Base-by-base conservation (phyloP, 805 yeast species). In the Yamadazyma philogaea region DNA sequence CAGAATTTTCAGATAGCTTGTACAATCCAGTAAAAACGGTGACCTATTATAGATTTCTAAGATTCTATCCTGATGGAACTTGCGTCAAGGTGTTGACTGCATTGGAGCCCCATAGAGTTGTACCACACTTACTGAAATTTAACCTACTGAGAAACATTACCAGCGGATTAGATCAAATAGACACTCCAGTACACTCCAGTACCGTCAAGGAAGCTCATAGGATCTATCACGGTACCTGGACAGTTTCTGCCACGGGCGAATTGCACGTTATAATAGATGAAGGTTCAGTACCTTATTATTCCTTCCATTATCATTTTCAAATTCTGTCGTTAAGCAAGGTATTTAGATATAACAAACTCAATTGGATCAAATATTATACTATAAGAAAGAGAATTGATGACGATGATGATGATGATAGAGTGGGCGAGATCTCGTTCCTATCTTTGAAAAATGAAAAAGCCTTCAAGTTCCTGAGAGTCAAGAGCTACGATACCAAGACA, bases 31-130 rank as follows among this genome's bases (percentile, higher is more conserved):
- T 86, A 16, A 79, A 87, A 51, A 79, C 88, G 58, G 85, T 91
- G 31, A 87, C 96, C 0, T 91, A 91, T 57, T 91, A 87, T 58
- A 68, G 99, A 48, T 93, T 89, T 60, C 63, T 83, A 27, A 70
- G 97, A 48, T 89, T 91, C 55, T 85, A 74, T 57, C 82, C 82
- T 0, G 84, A 85, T 55, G 97, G 98, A 0, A 66, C 75, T 1
- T 84, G 87, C 46, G 64, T 86, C 33, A 78, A 84, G 55, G 72
- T 86, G 21, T 72, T 87, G 20, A 78, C 95, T 0, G 75, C 84
- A 3, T 71, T 79, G 42, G 91, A 86, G 53, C 98, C 98, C 0
- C 58, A 61, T 2, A 60, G 65, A 33, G 81, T 89, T 1, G 82
- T 90, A 2, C 83, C 83, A 3, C 66, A 65, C 40, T 71, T 85